phyloP scores from a whole-genome alignment of 257 asterid genomes.

The Rubia yunnanensis region DNA sequence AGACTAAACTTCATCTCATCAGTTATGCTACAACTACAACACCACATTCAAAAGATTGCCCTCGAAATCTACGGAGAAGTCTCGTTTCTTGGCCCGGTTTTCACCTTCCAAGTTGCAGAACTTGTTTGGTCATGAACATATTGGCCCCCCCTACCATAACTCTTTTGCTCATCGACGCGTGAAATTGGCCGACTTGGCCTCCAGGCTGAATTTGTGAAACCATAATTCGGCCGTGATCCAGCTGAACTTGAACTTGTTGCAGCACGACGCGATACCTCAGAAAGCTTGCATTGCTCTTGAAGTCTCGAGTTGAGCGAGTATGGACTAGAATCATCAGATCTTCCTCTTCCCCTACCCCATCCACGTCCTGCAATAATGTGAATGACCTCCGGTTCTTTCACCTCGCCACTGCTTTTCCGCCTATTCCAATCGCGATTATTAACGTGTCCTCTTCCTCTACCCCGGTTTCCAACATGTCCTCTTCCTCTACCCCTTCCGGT shows the following conservation, averaged over 20 bases:
- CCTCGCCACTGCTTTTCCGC: background rate
- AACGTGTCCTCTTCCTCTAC: background rate
- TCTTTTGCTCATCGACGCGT: background rate
- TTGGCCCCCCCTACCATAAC: slow-evolving; percentile 1
- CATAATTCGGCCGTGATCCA: background rate
- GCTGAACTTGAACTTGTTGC: background rate
- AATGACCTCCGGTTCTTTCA: background rate
- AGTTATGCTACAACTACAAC: no score
- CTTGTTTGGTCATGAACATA: background rate
- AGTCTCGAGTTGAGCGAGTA: background rate
- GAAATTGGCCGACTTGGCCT: background rate
- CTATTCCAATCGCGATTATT: background rate
- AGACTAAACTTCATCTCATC: no score
- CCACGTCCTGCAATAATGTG: background rate
- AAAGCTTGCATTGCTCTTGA: background rate
- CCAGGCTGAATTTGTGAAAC: background rate
- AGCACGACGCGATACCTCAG: background rate
- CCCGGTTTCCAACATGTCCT: no score
- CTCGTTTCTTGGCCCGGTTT: background rate
- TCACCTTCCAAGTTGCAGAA: background rate
- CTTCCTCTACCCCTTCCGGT: slow-evolving; percentile 13
- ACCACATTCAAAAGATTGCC: no score
- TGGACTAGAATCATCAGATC: background rate
- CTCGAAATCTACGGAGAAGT: background rate
- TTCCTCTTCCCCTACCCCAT: slow-evolving; percentile 5